Percentiles rank a stretch among this genome's conserved stretches.
phyloP scores from a whole-genome alignment of 257 asterid species.

The Agastache rugosa region DNA sequence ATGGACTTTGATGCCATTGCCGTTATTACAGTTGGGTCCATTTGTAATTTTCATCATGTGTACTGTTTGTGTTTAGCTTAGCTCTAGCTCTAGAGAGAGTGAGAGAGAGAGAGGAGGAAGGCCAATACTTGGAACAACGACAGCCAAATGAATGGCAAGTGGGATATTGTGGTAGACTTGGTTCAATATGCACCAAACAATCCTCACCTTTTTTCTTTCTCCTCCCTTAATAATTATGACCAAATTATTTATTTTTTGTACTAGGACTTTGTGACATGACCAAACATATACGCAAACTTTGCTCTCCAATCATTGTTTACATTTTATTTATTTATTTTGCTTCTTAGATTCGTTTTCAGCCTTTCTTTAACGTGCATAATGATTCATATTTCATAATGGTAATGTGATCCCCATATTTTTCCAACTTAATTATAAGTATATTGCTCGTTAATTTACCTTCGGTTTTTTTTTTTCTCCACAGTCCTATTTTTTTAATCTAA shows the following conservation, averaged over 20 bases:
- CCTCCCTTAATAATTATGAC: constrained; percentile 17
- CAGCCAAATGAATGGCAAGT: constrained; percentile 47
- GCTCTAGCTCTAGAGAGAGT: too few species aligned
- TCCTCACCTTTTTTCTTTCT: neutral
- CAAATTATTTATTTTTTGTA: constrained; percentile 15
- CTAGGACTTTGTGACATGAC: constrained; percentile 35
- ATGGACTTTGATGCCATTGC: constrained; percentile 35
- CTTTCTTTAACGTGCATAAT: neutral
- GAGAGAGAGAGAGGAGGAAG: neutral
- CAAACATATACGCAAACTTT: constrained; percentile 6
- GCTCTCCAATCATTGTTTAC: constrained; percentile 36
- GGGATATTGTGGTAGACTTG: constrained; percentile 41
- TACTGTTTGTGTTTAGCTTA: too few species aligned
- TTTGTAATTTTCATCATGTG: constrained; percentile 38
- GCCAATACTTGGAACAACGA: constrained; percentile 38
- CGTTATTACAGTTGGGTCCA: constrained; percentile 50
- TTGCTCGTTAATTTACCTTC: too few species aligned
- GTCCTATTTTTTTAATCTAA: too few species aligned
- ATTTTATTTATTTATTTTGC: constrained; percentile 10
- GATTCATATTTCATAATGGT: too few species aligned
- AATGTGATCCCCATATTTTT: too few species aligned
- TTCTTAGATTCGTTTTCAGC: neutral
- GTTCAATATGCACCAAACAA: constrained; percentile 37
- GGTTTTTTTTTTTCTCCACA: too few species aligned
- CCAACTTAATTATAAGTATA: too few species aligned